Percentiles rank a stretch among this genome's conserved stretches.
These are phyloP conservation scores for Hypomyces rosellus DNA, from an alignment of 2,329 filamentous ascomycete genomes.

Conservation along the genomic window DNA sequence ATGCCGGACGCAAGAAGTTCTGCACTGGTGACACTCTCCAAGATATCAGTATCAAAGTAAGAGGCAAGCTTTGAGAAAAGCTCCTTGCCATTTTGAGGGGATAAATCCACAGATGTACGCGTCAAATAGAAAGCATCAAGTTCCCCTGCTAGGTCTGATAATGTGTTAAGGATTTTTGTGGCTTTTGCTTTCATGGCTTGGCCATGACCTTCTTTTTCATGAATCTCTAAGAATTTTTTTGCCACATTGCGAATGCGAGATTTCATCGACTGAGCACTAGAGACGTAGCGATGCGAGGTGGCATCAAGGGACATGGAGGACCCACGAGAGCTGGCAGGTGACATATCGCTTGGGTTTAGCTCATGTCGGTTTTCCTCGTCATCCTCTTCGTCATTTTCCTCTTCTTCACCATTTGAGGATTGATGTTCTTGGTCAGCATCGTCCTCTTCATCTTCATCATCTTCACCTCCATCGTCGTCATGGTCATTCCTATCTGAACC, in stretches of 20 bases:
- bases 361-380: constrained; percentile 48
- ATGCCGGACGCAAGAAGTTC: constrained; percentile 88
- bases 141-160: constrained; percentile 65
- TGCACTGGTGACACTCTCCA: constrained; percentile 92
- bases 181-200: constrained; percentile 75
- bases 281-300: constrained; percentile 41
- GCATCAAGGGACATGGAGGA: constrained; percentile 60
- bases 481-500: constrained; percentile 23
- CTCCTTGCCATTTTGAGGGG: constrained; percentile 47
- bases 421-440: constrained; percentile 33
- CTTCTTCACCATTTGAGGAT: constrained; percentile 34
- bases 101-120: constrained; percentile 39
- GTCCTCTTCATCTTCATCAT: constrained; percentile 15
- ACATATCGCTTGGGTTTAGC: constrained; percentile 51
- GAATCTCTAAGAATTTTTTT: constrained; percentile 74
- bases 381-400: constrained; percentile 47
- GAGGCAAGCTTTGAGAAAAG: constrained; percentile 71
- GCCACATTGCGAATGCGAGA: constrained; percentile 69
- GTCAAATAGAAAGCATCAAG: constrained; percentile 66
- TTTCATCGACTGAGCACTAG: constrained; percentile 48
- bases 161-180: constrained; percentile 62
- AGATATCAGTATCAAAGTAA: constrained; percentile 81
- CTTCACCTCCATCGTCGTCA: constrained; percentile 7
- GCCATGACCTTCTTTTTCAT: constrained; percentile 69
- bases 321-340: constrained; percentile 58